phyloP scores from a whole-genome alignment of 495 filamentous ascomycete species.

The Penicillium atrosanguineum region DNA sequence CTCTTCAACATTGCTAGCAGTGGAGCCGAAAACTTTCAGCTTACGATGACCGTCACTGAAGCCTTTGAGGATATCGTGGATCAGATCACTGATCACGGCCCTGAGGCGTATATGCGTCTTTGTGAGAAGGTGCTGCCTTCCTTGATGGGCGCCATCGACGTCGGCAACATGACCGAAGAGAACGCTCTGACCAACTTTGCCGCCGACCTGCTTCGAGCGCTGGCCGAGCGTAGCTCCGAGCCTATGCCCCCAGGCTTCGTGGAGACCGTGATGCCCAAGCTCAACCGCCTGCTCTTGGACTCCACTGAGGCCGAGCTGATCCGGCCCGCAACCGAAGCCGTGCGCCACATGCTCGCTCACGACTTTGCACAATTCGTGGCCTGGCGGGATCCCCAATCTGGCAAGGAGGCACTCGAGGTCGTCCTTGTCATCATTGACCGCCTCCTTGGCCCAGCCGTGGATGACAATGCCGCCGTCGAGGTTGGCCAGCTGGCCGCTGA shows the following conservation, averaged over 20 bases:
- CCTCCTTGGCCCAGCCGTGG: constrained; percentile 75
- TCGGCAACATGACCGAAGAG: constrained; percentile 79
- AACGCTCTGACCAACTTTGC: constrained; percentile 80
- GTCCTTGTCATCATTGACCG: constrained; percentile 90
- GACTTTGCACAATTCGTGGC: constrained; percentile 82
- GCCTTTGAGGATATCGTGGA: constrained; percentile 84
- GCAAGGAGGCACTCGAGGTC: constrained; percentile 82
- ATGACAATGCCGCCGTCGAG: constrained; percentile 91
- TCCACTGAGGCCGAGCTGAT: constrained; percentile 82
- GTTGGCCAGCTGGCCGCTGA: constrained; percentile 93
- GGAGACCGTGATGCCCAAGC: constrained; percentile 77
- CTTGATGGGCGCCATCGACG: constrained; percentile 82
- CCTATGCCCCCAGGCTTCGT: constrained; percentile 88
- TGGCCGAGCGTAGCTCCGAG: constrained; percentile 75
- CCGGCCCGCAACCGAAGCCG: constrained; percentile 77
- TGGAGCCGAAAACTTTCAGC: constrained; percentile 83
- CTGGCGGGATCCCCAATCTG: constrained; percentile 69
- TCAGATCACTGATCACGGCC: constrained; percentile 59
- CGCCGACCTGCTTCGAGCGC: constrained; percentile 74
- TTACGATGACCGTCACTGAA: constrained; percentile 78
- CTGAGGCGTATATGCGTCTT: constrained; percentile 71
- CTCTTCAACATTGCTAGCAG: constrained; percentile 87
- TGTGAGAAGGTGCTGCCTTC: constrained; percentile 86
- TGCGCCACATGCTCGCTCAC: constrained; percentile 83
- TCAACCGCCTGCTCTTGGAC: constrained; percentile 75